These are phyloP conservation scores for Suaeda aralocaspica DNA, from an alignment of 148 eudicot genomes.

Conservation along the genomic window DNA sequence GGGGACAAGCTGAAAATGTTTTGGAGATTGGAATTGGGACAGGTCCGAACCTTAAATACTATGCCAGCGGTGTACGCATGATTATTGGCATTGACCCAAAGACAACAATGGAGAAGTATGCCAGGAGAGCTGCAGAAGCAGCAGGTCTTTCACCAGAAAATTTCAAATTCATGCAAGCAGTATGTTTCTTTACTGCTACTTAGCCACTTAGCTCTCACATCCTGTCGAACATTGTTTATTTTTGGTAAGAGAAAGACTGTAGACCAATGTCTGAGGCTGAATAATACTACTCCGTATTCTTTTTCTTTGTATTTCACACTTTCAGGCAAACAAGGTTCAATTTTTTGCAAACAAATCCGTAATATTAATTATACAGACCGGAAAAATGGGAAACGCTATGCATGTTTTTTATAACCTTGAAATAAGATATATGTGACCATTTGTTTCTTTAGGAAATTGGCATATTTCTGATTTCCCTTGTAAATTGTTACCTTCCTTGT, in stretches of 20 bases:
- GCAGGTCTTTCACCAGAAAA: constrained; percentile 49
- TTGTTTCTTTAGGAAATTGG: no score
- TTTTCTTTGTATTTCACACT: neutral
- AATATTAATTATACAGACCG: no score
- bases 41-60: constrained; percentile 85
- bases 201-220: neutral
- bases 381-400: no score
- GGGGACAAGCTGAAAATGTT: constrained; percentile 48
- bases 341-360: no score
- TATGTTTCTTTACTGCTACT: constrained; percentile 21
- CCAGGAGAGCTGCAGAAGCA: constrained; percentile 53
- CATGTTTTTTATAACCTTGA: no score
- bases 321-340: no score
- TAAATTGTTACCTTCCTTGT: neutral
- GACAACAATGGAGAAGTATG: constrained; percentile 83
- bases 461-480: no score
- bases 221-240: neutral
- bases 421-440: no score
- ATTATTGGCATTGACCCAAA: constrained; percentile 76
- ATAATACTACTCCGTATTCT: neutral
- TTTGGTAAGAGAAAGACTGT: no score
- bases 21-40: constrained; percentile 85
- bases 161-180: constrained; percentile 67
- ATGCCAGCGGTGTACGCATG: constrained; percentile 38
- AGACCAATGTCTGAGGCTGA: neutral